These are phyloP conservation scores for Calonectria montana DNA, from an alignment of 2,329 filamentous ascomycete species.

Conservation along the genomic window DNA sequence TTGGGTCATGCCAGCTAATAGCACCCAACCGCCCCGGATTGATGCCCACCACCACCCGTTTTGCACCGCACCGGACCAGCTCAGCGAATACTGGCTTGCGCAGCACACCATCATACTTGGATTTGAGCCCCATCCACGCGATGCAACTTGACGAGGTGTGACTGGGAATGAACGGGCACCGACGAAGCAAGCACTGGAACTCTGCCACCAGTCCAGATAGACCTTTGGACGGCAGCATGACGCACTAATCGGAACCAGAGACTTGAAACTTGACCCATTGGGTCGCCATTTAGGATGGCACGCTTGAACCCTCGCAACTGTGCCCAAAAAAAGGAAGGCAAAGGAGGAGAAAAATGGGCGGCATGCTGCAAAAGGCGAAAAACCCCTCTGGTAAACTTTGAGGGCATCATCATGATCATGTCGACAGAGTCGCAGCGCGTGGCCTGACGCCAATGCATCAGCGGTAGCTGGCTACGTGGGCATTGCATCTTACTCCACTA, in stretches of 20 bases:
- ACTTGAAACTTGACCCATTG: slow-evolving; percentile 19
- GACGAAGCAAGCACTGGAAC: slow-evolving; percentile 8
- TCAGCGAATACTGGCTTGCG: slow-evolving; percentile 12
- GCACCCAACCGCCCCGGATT: slow-evolving; percentile 42
- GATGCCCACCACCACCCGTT: slow-evolving; percentile 44
- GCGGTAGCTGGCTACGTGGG: slow-evolving; percentile 29
- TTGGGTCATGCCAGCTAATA: slow-evolving; percentile 38
- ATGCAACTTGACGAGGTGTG: slow-evolving; percentile 10
- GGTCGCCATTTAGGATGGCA: slow-evolving; percentile 1
- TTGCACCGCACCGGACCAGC: slow-evolving; percentile 21
- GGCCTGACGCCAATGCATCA: slow-evolving; percentile 41
- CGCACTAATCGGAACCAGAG: not conserved
- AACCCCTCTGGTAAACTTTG: slow-evolving; percentile 20
- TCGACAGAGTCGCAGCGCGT: slow-evolving; percentile 30
- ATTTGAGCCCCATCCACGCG: slow-evolving; percentile 6
- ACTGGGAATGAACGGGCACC: slow-evolving; percentile 14
- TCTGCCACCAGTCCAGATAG: not conserved
- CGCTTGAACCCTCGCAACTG: slow-evolving; percentile 7
- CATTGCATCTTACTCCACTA: slow-evolving; percentile 36
- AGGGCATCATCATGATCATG: slow-evolving; percentile 23
- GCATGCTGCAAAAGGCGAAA: slow-evolving; percentile 26
- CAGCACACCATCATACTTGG: slow-evolving; percentile 17
- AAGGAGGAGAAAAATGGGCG: slow-evolving; percentile 1
- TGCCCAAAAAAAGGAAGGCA: not conserved
- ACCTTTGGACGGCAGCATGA: not conserved